Evolutionary conservation across 169 alveolate genomes (phyloP).

Genomic region (Neospora caninum): DNA sequence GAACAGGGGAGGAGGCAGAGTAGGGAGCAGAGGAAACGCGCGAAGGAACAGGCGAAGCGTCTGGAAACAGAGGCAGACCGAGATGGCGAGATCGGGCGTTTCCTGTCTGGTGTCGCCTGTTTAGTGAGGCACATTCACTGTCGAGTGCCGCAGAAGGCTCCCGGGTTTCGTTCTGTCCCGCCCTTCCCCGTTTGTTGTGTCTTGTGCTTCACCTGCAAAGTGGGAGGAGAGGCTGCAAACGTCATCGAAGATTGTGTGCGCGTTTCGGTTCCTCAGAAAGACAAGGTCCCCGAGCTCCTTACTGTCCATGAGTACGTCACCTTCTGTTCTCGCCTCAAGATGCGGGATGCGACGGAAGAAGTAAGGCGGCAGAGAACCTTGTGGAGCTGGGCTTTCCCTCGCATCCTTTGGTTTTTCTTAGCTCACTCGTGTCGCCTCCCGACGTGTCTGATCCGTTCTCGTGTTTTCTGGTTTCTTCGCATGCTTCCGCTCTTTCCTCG

Average conservation of each 20-base stretch:
- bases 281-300: slow-evolving; percentile 24
- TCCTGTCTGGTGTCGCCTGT: too few species aligned
- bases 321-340: slow-evolving; percentile 40
- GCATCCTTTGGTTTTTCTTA: background rate
- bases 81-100: too few species aligned
- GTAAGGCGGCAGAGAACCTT: slow-evolving; percentile 30
- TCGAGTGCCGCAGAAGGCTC: too few species aligned
- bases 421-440: background rate
- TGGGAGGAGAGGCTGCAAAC: background rate
- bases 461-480: background rate
- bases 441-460: background rate
- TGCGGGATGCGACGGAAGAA: slow-evolving; percentile 63
- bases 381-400: background rate
- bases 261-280: slow-evolving; percentile 11
- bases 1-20: too few species aligned
- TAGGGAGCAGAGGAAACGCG: too few species aligned
- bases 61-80: too few species aligned
- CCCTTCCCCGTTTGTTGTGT: background rate
- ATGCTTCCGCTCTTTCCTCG: background rate
- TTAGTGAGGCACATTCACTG: too few species aligned
- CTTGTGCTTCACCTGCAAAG: background rate
- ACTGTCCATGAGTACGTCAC: slow-evolving; percentile 46
- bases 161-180: too few species aligned
- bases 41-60: too few species aligned
- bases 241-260: background rate